These are phyloP conservation scores for Hibiscus tridactylites DNA, from an alignment of 345 rosid genomes.

Conservation along the genomic window DNA sequence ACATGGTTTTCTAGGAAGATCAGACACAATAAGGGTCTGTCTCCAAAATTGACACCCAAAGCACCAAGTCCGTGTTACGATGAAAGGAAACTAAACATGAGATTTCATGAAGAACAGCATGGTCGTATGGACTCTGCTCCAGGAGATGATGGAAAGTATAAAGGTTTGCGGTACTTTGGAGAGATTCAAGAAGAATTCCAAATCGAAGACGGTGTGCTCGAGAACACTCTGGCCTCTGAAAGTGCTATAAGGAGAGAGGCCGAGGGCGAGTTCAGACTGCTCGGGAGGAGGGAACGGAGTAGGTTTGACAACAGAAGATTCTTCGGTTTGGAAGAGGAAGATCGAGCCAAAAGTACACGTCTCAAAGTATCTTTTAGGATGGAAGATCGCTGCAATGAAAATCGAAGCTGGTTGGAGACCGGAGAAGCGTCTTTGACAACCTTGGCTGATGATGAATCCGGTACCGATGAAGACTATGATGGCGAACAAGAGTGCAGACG, in stretches of 20 bases:
- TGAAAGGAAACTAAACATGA: slow-evolving; percentile 16
- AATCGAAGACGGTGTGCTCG: slow-evolving; percentile 1
- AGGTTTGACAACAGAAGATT: slow-evolving; percentile 35
- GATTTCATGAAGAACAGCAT: slow-evolving; percentile 32
- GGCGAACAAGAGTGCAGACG: slow-evolving; percentile 63
- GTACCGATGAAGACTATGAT: slow-evolving; percentile 42
- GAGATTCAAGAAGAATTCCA: slow-evolving; percentile 41
- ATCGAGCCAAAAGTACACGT: slow-evolving; percentile 33
- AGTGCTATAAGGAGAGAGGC: slow-evolving; percentile 64
- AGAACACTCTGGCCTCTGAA: slow-evolving; percentile 21
- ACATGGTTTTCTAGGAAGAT: slow-evolving; percentile 41
- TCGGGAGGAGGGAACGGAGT: slow-evolving; percentile 48
- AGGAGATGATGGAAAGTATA: slow-evolving; percentile 11
- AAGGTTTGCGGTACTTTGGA: slow-evolving; percentile 19
- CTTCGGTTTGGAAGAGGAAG: slow-evolving; percentile 37
- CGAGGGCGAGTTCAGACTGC: slow-evolving; percentile 57
- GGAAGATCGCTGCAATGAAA: slow-evolving; percentile 32
- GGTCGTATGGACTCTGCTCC: slow-evolving; percentile 18
- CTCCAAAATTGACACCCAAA: slow-evolving; percentile 33
- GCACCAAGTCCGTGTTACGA: slow-evolving; percentile 27
- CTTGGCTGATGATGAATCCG: slow-evolving; percentile 42
- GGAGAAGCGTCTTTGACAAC: slow-evolving; percentile 52
- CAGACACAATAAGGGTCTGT: slow-evolving; percentile 25
- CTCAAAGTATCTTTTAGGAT: slow-evolving; percentile 37
- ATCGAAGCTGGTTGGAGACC: slow-evolving; percentile 30